These are phyloP conservation scores for Neofusicoccum umdonicola DNA, from an alignment of 2,329 filamentous ascomycete species.

Conservation along the genomic window DNA sequence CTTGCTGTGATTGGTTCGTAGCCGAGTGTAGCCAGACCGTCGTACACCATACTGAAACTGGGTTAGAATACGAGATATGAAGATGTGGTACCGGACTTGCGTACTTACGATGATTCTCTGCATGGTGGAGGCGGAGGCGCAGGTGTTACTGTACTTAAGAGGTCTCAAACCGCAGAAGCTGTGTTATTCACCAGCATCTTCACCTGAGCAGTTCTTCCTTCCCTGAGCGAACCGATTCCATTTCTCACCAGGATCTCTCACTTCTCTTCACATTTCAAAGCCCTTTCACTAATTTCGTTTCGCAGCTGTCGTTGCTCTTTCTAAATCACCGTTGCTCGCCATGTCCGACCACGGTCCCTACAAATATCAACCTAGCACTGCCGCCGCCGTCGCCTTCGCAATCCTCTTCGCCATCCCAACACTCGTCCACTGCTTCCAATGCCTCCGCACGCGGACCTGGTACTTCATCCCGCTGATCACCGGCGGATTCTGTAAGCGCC, in stretches of 20 bases:
- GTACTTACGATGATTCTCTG: too few species aligned
- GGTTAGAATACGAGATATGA: neutral
- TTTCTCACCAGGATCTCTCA: too few species aligned
- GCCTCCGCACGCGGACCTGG: slow-evolving; percentile 45
- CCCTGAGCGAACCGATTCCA: too few species aligned
- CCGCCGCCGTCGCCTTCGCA: slow-evolving; percentile 30
- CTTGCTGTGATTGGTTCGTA: neutral
- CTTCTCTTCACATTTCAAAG: too few species aligned
- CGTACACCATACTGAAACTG: neutral
- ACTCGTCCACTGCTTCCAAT: slow-evolving; percentile 36
- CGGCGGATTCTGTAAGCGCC: slow-evolving; percentile 45
- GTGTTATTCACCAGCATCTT: too few species aligned
- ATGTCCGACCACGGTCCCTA: slow-evolving; percentile 21
- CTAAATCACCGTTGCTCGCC: too few species aligned
- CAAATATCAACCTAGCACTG: slow-evolving; percentile 30
- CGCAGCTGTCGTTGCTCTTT: too few species aligned
- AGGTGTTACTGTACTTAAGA: too few species aligned
- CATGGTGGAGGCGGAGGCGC: too few species aligned
- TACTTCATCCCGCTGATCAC: slow-evolving; percentile 53
- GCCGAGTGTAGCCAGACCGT: neutral
- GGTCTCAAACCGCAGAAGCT: too few species aligned
- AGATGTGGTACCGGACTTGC: neutral
- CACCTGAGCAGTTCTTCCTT: too few species aligned
- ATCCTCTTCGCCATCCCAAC: slow-evolving; percentile 32
- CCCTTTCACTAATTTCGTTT: too few species aligned